These are phyloP conservation scores for Paxillus rubicundulus DNA, from an alignment of 768 basidiomycete species.

Conservation along the genomic window DNA sequence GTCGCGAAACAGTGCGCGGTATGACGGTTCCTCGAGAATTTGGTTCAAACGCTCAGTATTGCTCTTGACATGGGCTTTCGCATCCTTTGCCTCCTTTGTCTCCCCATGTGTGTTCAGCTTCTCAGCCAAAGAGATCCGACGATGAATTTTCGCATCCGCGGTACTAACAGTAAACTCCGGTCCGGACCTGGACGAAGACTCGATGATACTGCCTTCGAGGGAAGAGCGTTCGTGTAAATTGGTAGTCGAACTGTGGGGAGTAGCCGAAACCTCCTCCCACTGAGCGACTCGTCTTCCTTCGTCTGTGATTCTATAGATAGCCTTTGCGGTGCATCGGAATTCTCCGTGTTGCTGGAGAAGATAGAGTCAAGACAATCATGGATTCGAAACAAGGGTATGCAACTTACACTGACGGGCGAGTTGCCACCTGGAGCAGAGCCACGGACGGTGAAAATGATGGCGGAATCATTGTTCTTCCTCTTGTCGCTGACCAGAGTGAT, in stretches of 20 bases:
- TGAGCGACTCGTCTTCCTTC: conserved; percentile 84
- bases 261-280: conserved; percentile 64
- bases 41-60: conserved; percentile 88
- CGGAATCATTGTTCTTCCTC: conserved; percentile 87
- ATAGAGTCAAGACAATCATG: conserved; percentile 7
- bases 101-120: conserved; percentile 59
- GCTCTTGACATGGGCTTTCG: conserved; percentile 70
- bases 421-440: conserved; percentile 74
- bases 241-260: conserved; percentile 64
- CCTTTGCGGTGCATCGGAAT: conserved; percentile 94
- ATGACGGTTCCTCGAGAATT: conserved; percentile 89
- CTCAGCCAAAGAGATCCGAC: conserved; percentile 76
- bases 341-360: conserved; percentile 79
- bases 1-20: conserved; percentile 90
- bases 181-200: conserved; percentile 22
- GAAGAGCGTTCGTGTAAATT: conserved; percentile 65
- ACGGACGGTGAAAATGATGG: conserved; percentile 89
- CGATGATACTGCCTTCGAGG: conserved; percentile 40
- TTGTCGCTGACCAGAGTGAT: conserved; percentile 88
- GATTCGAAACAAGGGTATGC: neutral
- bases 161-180: conserved; percentile 30
- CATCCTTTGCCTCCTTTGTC: conserved; percentile 42
- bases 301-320: conserved; percentile 91
- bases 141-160: conserved; percentile 67
- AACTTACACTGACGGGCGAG: conserved; percentile 69